A percentile compares a stretch with the other conserved stretches of the same genome.
These are phyloP conservation scores for Myxozyma sirexii DNA, from an alignment of 805 yeast species.

Conservation along the genomic window DNA sequence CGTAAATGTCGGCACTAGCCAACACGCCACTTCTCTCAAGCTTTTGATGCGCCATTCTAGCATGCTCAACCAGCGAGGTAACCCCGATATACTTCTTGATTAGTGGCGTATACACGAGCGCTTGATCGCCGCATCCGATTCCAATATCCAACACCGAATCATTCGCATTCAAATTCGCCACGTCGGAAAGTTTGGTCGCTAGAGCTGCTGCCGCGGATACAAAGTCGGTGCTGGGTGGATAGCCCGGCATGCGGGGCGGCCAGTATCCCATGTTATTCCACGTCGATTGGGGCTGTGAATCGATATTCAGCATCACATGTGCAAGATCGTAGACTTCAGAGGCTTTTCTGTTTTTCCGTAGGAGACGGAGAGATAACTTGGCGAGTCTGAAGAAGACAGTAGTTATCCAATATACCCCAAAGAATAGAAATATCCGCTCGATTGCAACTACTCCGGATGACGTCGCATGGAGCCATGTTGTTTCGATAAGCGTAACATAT, in stretches of 20 bases:
- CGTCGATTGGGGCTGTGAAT: constrained; percentile 6
- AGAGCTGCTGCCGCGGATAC: constrained; percentile 10
- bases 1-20: not conserved
- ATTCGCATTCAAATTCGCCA: constrained; percentile 7
- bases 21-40: not conserved
- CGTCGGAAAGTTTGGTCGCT: constrained; percentile 16
- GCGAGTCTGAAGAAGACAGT: not conserved
- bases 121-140: constrained; percentile 33
- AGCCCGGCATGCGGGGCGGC: not conserved
- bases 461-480: not conserved
- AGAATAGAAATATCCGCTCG: constrained; percentile 20
- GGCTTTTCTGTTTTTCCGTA: not conserved
- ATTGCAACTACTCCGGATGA: not conserved
- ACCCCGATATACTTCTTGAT: constrained; percentile 22
- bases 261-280: constrained; percentile 35
- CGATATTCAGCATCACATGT: constrained; percentile 30
- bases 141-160: constrained; percentile 28
- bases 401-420: constrained; percentile 14
- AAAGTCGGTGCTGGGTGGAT: not conserved
- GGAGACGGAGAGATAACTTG: not conserved
- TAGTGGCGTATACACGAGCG: constrained; percentile 19
- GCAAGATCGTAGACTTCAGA: constrained; percentile 25
- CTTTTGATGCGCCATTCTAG: constrained; percentile 3
- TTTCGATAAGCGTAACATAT: constrained; percentile 3
- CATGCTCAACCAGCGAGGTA: constrained; percentile 22